phyloP scores from a whole-genome alignment of 2,329 filamentous ascomycete genomes.

The Epichloe hybrida region DNA sequence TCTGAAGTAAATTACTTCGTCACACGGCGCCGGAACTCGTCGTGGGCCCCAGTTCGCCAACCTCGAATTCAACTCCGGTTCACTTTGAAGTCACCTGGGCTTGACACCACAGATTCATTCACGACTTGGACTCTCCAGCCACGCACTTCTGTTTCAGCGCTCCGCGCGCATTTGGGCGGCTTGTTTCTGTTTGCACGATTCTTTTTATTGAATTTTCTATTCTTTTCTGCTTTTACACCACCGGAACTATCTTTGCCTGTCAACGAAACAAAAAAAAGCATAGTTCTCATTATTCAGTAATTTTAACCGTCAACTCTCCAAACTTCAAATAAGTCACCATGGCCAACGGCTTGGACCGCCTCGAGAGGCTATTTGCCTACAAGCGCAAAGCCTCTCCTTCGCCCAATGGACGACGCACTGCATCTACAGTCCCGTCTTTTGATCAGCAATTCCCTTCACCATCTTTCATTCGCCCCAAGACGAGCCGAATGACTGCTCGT shows the following conservation, averaged over 20 bases:
- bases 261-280: background rate
- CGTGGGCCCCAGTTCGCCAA: slow-evolving; percentile 2
- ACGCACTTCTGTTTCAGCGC: background rate
- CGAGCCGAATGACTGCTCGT: slow-evolving; percentile 42
- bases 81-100: slow-evolving; percentile 8
- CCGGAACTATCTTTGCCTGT: background rate
- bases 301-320: background rate
- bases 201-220: no score
- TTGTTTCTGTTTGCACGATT: no score
- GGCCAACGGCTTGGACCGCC: slow-evolving; percentile 33
- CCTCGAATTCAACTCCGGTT: slow-evolving; percentile 6
- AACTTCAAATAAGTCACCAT: slow-evolving; percentile 19
- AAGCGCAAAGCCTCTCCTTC: slow-evolving; percentile 24
- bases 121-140: slow-evolving; percentile 3
- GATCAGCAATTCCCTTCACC: slow-evolving; percentile 34
- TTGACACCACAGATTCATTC: background rate
- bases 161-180: background rate
- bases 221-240: background rate
- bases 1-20: slow-evolving; percentile 1
- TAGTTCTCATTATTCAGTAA: background rate
- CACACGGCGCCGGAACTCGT: background rate
- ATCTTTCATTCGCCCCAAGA: slow-evolving; percentile 42
- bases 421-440: slow-evolving; percentile 10
- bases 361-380: slow-evolving; percentile 39
- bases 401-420: slow-evolving; percentile 11